Percentiles rank a stretch among this genome's conserved stretches.
Evolutionary conservation across 2,329 filamentous ascomycete species (phyloP).

Genomic region (Penicillium crustosum): DNA sequence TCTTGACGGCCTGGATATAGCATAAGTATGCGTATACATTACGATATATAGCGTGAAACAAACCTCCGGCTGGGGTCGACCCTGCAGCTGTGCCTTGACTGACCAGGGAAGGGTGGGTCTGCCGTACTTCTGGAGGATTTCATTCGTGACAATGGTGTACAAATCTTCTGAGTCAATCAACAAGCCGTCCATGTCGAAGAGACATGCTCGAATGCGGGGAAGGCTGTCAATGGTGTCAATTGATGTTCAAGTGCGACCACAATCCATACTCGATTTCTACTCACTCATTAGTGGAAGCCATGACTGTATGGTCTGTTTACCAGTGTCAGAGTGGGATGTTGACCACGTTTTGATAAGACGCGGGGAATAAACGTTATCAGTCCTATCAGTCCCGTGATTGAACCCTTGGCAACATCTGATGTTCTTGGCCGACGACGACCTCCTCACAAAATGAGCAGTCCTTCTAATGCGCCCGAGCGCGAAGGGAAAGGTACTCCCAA

Average conservation of each 20-base stretch:
- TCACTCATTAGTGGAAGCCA: conserved; percentile 12
- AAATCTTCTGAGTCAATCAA: conserved; percentile 90
- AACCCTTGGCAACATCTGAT: conserved; percentile 9
- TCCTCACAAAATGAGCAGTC: conserved; percentile 25
- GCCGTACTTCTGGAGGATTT: conserved; percentile 72
- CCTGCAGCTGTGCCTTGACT: conserved; percentile 85
- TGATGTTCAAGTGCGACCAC: neutral
- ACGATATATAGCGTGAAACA: neutral
- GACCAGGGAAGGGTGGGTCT: conserved; percentile 81
- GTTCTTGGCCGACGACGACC: conserved; percentile 1
- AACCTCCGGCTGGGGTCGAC: conserved; percentile 60
- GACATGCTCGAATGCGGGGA: conserved; percentile 79
- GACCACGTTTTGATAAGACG: conserved; percentile 16
- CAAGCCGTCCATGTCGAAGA: conserved; percentile 99
- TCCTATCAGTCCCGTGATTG: conserved; percentile 26
- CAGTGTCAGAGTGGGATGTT: conserved; percentile 1
- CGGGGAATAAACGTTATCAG: conserved; percentile 18
- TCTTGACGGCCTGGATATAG: conserved; percentile 51
- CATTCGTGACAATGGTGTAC: conserved; percentile 82
- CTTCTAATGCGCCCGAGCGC: conserved; percentile 6
- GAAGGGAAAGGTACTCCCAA: conserved; percentile 7
- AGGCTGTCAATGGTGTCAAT: conserved; percentile 52
- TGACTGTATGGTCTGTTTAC: conserved; percentile 5
- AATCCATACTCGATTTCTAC: neutral
- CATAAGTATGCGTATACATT: conserved; percentile 2